Percentiles rank a stretch among this genome's conserved stretches.
Conservation (phyloP, 108 stramenopile genomes). For the Aurantiochytrium sp. region DNA sequence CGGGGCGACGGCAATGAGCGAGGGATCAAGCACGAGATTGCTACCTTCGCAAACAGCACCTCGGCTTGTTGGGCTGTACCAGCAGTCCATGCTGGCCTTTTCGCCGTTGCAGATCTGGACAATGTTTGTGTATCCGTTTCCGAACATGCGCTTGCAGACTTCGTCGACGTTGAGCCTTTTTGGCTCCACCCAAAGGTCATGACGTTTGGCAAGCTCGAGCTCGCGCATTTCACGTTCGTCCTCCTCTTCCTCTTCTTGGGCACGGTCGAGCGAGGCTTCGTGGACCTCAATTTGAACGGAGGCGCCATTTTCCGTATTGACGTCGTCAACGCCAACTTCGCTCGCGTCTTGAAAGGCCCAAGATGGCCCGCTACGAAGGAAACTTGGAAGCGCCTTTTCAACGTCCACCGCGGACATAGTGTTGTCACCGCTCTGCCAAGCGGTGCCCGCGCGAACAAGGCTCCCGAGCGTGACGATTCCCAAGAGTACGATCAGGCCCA, state of each 20-base stretch:
- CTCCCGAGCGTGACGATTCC: too few species aligned
- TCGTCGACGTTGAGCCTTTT: neutral
- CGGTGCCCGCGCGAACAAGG: too few species aligned
- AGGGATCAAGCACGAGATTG: neutral
- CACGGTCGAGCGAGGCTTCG: neutral
- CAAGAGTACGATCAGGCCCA: too few species aligned
- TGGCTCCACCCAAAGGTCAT: neutral
- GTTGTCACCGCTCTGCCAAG: too few species aligned
- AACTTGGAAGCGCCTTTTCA: too few species aligned
- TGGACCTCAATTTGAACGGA: neutral
- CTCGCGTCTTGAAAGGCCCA: too few species aligned
- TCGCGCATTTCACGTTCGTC: neutral
- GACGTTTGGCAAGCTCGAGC: neutral
- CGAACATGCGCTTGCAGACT: neutral
- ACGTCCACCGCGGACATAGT: too few species aligned
- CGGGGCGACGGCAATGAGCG: neutral
- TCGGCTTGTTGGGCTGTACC: neutral
- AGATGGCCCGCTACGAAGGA: too few species aligned
- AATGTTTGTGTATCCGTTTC: neutral
- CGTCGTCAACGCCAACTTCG: neutral
- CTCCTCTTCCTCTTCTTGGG: neutral
- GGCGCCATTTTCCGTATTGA: neutral
- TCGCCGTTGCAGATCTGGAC: neutral
- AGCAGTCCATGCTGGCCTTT: neutral
- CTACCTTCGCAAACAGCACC: neutral